A percentile compares a stretch with the other conserved stretches of the same genome.
Conservation (phyloP, 352 stramenopile genomes). For the Plasmopara viticola region DNA sequence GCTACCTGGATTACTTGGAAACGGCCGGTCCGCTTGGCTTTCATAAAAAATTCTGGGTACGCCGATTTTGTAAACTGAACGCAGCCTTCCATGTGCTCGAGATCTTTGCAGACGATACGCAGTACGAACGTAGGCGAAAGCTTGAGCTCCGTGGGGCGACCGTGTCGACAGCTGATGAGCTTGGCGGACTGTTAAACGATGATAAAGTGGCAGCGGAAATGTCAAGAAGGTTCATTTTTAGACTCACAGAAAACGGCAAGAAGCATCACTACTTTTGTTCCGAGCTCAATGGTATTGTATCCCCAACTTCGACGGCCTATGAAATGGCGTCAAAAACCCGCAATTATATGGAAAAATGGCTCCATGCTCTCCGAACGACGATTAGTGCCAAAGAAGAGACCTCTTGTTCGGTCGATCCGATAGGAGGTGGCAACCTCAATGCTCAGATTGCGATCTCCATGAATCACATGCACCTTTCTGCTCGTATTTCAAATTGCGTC, state of each 20-base stretch:
- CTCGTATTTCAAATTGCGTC: slow-evolving; percentile 28
- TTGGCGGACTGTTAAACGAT: slow-evolving; percentile 34
- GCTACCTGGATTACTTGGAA: slow-evolving; percentile 56
- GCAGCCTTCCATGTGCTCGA: slow-evolving; percentile 47
- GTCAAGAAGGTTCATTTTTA: slow-evolving; percentile 61
- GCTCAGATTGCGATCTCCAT: slow-evolving; percentile 34
- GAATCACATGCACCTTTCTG: slow-evolving; percentile 47
- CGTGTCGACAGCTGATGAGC: slow-evolving; percentile 47
- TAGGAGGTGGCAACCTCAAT: slow-evolving; percentile 37
- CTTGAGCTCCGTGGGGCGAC: slow-evolving; percentile 37
- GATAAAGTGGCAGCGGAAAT: slow-evolving; percentile 39
- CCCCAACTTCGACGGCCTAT: slow-evolving; percentile 4
- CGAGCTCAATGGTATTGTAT: slow-evolving; percentile 16
- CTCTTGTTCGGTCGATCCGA: neutral
- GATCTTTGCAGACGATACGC: slow-evolving; percentile 43
- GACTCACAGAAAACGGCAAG: slow-evolving; percentile 32
- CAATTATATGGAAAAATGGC: slow-evolving; percentile 41
- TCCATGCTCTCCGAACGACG: slow-evolving; percentile 30
- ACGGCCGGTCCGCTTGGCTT: slow-evolving; percentile 14
- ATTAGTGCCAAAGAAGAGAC: slow-evolving; percentile 1
- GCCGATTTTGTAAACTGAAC: slow-evolving; percentile 46
- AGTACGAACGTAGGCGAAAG: slow-evolving; percentile 33
- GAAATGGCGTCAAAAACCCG: slow-evolving; percentile 34
- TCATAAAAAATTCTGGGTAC: slow-evolving; percentile 40
- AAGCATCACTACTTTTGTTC: slow-evolving; percentile 56